Base-by-base conservation (phyloP, 495 filamentous ascomycete species). In the Lepraria neglecta region DNA sequence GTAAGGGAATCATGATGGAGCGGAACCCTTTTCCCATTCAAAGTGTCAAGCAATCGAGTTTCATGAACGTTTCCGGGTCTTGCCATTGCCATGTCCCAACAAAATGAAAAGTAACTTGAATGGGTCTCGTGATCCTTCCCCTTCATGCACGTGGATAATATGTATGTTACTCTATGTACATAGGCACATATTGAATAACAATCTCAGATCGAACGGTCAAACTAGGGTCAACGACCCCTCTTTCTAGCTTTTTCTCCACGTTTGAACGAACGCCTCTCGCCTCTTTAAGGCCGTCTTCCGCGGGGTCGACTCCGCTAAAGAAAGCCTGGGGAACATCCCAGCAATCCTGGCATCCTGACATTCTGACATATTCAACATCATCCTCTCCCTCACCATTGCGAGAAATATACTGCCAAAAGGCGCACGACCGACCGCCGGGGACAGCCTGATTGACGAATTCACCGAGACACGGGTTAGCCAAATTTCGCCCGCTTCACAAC, bases 231-330 rank as follows among this genome's bases (percentile, higher is more conserved):
- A 19, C 35, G 51, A 54, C 51, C 51, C 51, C 51, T 54, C 51
- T 54, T 54, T 54, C 35, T 54, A 54, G 51, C 51, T 51, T 45
- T 50, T 51, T 50, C 58, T 43, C 19, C 58, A 60, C 15, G 24
- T 31, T 38, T 43, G 35, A 53, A 42, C 40, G 48, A 60, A 60
- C 47, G 58, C 58, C 58, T 60, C 58, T 60, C 58, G 47, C 47
- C 48, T 60, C 10, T 53, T 60, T 53, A 30, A 44, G 58, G 42
- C 33, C 30, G 6, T 6, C 48, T 51, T 51, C 58, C 58, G 58
- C 58, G 58, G 58, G 58, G 58, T 52, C 47, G 33, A 52, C 44
- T 48, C 45, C 51, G 51, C 51, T 33, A 19, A 54, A 54, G 51
- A 35, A 54, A 31, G 31, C 58, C 58, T 60, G 58, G 58, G 58